Base-by-base conservation (phyloP, 768 basidiomycete genomes). In the Pholiota microspora region DNA sequence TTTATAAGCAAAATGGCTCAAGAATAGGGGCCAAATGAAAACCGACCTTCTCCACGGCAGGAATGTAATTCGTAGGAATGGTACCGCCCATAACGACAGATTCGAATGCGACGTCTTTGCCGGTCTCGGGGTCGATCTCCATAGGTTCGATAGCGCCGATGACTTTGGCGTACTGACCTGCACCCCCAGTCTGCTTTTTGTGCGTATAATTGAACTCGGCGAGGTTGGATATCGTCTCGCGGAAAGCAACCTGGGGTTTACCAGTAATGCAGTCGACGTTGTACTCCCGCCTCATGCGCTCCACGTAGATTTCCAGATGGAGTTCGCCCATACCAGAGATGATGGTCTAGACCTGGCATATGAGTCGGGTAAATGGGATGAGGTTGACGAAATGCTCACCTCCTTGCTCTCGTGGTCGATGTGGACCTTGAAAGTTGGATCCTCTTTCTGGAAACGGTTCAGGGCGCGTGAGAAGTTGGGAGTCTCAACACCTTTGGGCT, bases 291-390 rank as follows among this genome's bases (percentile, higher is more conserved):
- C 86, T 88, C 94, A 99, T 98, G 35, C 97, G 92, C 69, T 99
- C 97, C 56, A 98, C 94, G 73, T 99, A 98, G 66, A 99, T 96
- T 66, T 99, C 97, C 21, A 99, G 82, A 68, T 99, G 97, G 15
- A 99, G 83, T 70, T 99, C 97, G 23, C 97, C 97, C 97, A 99
- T 99, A 18, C 97, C 97, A 27, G 95, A 98, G 60, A 99, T 98
- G 70, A 99, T 98, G 13, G 96, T 98, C 92, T 94, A 60, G 15
- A 47, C 16, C 7, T n/a, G n/a, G n/a, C 9, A 38, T 8, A 16
- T 28, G 48, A 16, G 23, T 45, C 36, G 46, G 36, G 23, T 16
- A n/a, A 25, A 3, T 2, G 15, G 34, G 2, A n/a, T 9, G 23
- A n/a, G 16, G 6, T 15, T 55, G 24, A 31, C 47, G 31, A 45